Percentiles rank a stretch among this genome's conserved stretches.
phyloP scores from a whole-genome alignment of 208 protist species.

The Phytomonas francai region DNA sequence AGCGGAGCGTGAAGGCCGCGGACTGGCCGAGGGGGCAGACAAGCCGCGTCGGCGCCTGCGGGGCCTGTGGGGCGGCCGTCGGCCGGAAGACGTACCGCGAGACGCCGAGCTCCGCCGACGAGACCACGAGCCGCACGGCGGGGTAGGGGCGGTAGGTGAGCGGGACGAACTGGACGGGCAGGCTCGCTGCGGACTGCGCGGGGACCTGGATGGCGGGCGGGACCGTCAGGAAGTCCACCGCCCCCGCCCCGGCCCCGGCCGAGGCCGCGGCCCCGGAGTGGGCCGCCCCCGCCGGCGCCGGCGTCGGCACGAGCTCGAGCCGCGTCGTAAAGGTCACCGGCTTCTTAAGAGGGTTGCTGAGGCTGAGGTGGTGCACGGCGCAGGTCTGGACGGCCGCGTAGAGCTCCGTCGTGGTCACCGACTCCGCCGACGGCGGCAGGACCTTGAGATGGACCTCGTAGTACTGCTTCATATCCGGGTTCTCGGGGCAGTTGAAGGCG shows the following conservation, averaged over 20 bases:
- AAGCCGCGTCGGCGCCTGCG: constrained; percentile 75
- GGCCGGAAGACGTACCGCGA: constrained; percentile 74
- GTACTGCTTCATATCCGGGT: constrained; percentile 84
- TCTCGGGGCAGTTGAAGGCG: constrained; percentile 42
- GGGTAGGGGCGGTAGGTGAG: constrained; percentile 63
- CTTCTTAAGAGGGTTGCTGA: constrained; percentile 88
- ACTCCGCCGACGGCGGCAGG: constrained; percentile 15
- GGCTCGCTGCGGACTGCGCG: constrained; percentile 42
- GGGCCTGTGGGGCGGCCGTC: constrained; percentile 31
- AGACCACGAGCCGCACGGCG: constrained; percentile 52
- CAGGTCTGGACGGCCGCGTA: constrained; percentile 68
- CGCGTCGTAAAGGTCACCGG: constrained; percentile 54
- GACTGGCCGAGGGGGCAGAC: constrained; percentile 81
- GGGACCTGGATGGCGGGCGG: constrained; percentile 50
- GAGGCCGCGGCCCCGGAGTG: not conserved
- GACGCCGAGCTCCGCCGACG: constrained; percentile 75
- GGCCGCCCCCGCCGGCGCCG: constrained; percentile 1
- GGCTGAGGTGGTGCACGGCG: constrained; percentile 49
- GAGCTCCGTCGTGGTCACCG: constrained; percentile 52
- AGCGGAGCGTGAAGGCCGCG: constrained; percentile 52
- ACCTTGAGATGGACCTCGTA: constrained; percentile 73
- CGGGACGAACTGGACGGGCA: constrained; percentile 86
- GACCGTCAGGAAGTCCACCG: constrained; percentile 39
- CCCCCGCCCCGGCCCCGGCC: constrained; percentile 3
- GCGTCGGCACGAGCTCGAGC: constrained; percentile 39